Evolutionary conservation across 768 basidiomycete species (phyloP).

Genomic region (Tubosaeta sp.): DNA sequence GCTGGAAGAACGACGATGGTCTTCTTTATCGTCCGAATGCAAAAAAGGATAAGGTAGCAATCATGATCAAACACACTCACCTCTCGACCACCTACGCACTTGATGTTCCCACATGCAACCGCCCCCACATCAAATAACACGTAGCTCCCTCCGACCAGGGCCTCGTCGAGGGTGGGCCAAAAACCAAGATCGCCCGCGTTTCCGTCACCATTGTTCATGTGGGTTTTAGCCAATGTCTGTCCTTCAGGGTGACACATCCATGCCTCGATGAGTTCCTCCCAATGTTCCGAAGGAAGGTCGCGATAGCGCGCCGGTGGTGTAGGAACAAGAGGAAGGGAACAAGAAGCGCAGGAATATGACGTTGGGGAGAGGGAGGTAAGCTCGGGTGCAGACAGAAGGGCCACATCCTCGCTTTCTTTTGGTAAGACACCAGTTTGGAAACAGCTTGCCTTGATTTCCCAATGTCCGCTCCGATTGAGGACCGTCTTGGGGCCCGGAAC

Average conservation of each 20-base stretch:
- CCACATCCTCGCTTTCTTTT: slow-evolving; percentile 28
- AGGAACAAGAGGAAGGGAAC: slow-evolving; percentile 67
- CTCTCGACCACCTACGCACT: slow-evolving; percentile 21
- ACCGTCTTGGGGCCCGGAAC: slow-evolving; percentile 60
- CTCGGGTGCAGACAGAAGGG: slow-evolving; percentile 67
- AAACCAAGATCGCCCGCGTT: slow-evolving; percentile 50
- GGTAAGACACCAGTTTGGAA: slow-evolving; percentile 23
- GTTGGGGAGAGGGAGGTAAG: slow-evolving; percentile 52
- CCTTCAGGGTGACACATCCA: slow-evolving; percentile 95
- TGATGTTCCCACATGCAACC: slow-evolving; percentile 37
- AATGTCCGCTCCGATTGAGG: slow-evolving; percentile 52
- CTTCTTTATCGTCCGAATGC: slow-evolving; percentile 84
- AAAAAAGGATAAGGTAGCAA: slow-evolving; percentile 7
- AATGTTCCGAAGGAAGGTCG: slow-evolving; percentile 93
- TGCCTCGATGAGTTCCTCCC: slow-evolving; percentile 94
- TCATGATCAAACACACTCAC: slow-evolving; percentile 43
- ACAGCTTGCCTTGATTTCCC: slow-evolving; percentile 63
- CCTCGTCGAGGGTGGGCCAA: slow-evolving; percentile 70
- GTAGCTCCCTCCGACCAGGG: slow-evolving; percentile 88
- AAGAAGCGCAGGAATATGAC: slow-evolving; percentile 73
- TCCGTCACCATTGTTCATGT: slow-evolving; percentile 21
- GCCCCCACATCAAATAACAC: slow-evolving; percentile 67
- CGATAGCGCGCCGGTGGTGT: slow-evolving; percentile 56
- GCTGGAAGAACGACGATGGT: slow-evolving; percentile 74
- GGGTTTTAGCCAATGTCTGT: slow-evolving; percentile 64